Evolutionary conservation across 805 yeast species (phyloP).

Genomic region (Cephaloascus fragrans): DNA sequence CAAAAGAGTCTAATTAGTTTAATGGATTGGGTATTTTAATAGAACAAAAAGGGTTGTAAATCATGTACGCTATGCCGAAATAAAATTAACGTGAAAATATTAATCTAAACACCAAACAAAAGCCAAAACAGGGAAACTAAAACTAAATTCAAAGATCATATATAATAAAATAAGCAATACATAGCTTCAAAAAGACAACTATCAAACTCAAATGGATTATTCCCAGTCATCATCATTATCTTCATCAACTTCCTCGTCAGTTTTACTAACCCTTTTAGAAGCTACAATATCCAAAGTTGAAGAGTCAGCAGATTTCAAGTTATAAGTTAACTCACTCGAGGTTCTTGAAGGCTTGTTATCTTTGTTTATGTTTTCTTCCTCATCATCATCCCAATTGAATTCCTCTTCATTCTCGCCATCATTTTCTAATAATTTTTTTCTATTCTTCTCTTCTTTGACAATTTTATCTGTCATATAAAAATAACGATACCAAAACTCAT

Average conservation of each 20-base stretch:
- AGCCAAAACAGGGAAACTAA: neutral
- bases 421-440: conserved; percentile 50
- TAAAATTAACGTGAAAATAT: too few species aligned
- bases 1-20: conserved; percentile 25
- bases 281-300: conserved; percentile 22
- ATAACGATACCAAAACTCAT: conserved; percentile 69
- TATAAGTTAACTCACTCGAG: conserved; percentile 29
- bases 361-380: conserved; percentile 20
- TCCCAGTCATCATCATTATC: conserved; percentile 56
- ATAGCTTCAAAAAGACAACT: neutral
- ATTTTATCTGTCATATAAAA: conserved; percentile 44
- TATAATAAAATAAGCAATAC: too few species aligned
- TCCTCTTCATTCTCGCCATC: conserved; percentile 35
- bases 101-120: neutral
- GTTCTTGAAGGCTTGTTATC: conserved; percentile 13
- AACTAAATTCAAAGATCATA: neutral
- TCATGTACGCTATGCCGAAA: too few species aligned
- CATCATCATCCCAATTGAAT: conserved; percentile 42
- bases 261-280: conserved; percentile 3
- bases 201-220: conserved; percentile 10
- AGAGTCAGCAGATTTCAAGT: conserved; percentile 22
- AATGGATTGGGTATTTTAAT: too few species aligned
- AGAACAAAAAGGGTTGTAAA: too few species aligned
- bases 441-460: conserved; percentile 49
- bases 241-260: conserved; percentile 6